Evolutionary conservation across 1,139 yeast species (phyloP).

Genomic region (Zygosaccharomyces pseudobailii): DNA sequence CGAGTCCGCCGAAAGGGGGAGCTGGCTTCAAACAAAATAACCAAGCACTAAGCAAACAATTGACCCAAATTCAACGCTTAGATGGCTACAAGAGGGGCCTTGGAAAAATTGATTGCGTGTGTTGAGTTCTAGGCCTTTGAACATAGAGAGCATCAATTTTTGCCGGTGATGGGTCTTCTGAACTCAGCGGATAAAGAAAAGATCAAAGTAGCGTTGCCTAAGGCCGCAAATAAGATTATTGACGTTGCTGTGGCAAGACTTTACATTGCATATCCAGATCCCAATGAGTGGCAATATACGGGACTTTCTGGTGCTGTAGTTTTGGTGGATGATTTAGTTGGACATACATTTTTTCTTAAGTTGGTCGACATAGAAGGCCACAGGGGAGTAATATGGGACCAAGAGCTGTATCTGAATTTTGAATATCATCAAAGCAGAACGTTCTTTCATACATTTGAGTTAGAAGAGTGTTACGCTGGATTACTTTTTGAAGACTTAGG

Average conservation of each 20-base stretch:
- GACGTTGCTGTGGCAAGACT: slow-evolving; percentile 89
- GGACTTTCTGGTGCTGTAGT: slow-evolving; percentile 86
- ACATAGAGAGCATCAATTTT: background rate
- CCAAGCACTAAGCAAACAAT: slow-evolving; percentile 2
- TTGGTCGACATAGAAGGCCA: slow-evolving; percentile 78
- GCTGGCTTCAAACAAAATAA: slow-evolving; percentile 1
- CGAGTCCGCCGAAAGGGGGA: background rate
- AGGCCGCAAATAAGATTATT: slow-evolving; percentile 77
- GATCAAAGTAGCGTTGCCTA: slow-evolving; percentile 83
- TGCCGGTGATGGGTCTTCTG: slow-evolving; percentile 49
- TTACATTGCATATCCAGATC: slow-evolving; percentile 85
- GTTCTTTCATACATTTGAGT: slow-evolving; percentile 90
- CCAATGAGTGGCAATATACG: slow-evolving; percentile 77
- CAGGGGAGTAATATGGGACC: slow-evolving; percentile 94
- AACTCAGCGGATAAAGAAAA: slow-evolving; percentile 76
- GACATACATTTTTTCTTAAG: slow-evolving; percentile 87
- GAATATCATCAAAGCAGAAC: slow-evolving; percentile 90
- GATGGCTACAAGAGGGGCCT: slow-evolving; percentile 1
- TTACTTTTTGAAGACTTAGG: slow-evolving; percentile 80
- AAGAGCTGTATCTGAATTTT: slow-evolving; percentile 83
- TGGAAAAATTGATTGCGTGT: background rate
- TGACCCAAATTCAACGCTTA: background rate
- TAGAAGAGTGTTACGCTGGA: slow-evolving; percentile 89
- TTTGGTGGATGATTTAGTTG: slow-evolving; percentile 86
- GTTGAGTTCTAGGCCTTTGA: background rate